A percentile compares a stretch with the other conserved stretches of the same genome.
These are phyloP conservation scores for Adansonia madagascariensis DNA, from an alignment of 441 rosid species.

Conservation along the genomic window DNA sequence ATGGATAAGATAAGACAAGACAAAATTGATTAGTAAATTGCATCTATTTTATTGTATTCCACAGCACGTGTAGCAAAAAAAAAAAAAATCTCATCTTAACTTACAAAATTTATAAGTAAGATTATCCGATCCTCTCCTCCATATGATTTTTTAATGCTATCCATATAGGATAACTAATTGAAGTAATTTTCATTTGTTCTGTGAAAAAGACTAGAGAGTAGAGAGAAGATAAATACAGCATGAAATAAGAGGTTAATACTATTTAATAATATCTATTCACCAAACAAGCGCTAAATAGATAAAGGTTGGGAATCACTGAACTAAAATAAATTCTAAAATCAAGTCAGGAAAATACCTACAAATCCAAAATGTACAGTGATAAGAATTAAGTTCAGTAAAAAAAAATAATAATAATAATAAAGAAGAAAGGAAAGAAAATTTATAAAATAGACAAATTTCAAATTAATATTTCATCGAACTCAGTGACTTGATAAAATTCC, in stretches of 20 bases:
- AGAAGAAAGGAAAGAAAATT: neutral
- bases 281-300: neutral
- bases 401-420: too few species aligned
- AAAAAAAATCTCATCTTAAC: neutral
- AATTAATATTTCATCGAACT: neutral
- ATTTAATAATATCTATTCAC: neutral
- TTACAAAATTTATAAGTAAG: neutral
- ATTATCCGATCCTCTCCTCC: neutral
- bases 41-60: neutral
- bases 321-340: neutral
- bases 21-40: neutral
- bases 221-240: neutral
- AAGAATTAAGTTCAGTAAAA: neutral
- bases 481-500: neutral
- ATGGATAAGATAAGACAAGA: neutral
- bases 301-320: neutral
- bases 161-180: neutral
- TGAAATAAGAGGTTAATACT: neutral
- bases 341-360: neutral
- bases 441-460: neutral
- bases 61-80: neutral
- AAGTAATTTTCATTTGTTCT: neutral
- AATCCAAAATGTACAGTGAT: neutral
- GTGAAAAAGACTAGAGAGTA: neutral
- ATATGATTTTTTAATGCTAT: neutral